Base-by-base conservation (phyloP, 129 eudicot species). In the Chrysanthemum seticuspe region DNA sequence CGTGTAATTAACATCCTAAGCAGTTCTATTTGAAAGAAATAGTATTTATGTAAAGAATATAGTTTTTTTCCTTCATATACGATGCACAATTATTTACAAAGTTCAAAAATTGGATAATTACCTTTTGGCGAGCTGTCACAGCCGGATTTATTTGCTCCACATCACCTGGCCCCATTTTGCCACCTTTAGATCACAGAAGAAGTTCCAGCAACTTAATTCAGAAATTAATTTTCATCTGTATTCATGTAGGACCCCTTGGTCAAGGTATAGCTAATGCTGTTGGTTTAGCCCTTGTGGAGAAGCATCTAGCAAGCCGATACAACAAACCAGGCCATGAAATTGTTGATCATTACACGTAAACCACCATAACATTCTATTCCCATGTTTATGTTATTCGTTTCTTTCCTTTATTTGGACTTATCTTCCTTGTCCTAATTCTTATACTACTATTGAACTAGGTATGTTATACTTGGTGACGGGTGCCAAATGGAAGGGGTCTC, bases 401-500 rank as follows among this genome's bases (percentile, higher is more conserved):
- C 47, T 0, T 40, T 40, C 1, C 1, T 40, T 36, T 36, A 27
- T 36, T 36, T 6, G 1, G 8, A 6, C 44, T 36, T 36, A 36
- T 36, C 1, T 36, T 36, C 44, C 44, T 36, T 36, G 44, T 36
- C 8, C 44, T 36, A 36, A 36, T 36, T 36, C 9, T 36, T 36
- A 36, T 36, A 31, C 0, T 19, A 19, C 21, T 19, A 19, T 36
- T 64, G n/a, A 75, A 34, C 25, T 62, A 87, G 92, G 62, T 87
- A 81, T 47, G 80, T 25, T 14, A 81, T 87, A 47, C 86, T 87
- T 13, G 92, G 92, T 14, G 92, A 87, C 60, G 92, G 92, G 61
- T 87, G 86, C 70, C 88, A 87, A 81, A 87, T 87, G 92, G 86
- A 87, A 76, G 92, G 92, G 44, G 65, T 87, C 47, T 31, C 92